These are phyloP conservation scores for Syzygium jambos DNA, from an alignment of 345 rosid species.

Conservation along the genomic window DNA sequence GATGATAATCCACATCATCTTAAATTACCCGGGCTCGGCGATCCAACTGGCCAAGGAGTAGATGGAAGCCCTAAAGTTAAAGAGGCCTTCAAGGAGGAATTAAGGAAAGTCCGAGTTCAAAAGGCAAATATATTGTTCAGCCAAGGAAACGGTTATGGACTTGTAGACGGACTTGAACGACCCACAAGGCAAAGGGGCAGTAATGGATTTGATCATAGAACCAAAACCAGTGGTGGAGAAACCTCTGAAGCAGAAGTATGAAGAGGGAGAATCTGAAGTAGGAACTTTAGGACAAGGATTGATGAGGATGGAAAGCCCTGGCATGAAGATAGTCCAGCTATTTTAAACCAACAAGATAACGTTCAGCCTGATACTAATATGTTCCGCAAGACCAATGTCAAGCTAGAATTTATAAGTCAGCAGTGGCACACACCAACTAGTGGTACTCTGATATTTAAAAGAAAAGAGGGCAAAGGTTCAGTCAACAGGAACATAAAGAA, in stretches of 20 bases:
- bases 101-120: neutral
- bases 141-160: neutral
- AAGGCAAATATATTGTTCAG: neutral
- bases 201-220: neutral
- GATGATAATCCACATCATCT: neutral
- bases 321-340: neutral
- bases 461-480: too few relatives aligned
- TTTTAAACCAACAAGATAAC: neutral
- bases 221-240: neutral
- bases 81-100: neutral
- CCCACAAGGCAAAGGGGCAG: neutral
- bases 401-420: too few relatives aligned
- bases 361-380: neutral
- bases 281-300: neutral
- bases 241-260: neutral
- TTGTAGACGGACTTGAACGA: neutral
- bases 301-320: neutral
- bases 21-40: neutral
- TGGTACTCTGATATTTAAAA: too few relatives aligned
- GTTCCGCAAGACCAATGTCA: too few relatives aligned
- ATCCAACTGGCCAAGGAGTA: neutral
- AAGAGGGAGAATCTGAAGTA: neutral
- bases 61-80: neutral
- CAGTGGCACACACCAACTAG: too few relatives aligned
- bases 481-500: too few relatives aligned